Conservation (phyloP, 345 rosid species). For the Eucalyptus urophylla region DNA sequence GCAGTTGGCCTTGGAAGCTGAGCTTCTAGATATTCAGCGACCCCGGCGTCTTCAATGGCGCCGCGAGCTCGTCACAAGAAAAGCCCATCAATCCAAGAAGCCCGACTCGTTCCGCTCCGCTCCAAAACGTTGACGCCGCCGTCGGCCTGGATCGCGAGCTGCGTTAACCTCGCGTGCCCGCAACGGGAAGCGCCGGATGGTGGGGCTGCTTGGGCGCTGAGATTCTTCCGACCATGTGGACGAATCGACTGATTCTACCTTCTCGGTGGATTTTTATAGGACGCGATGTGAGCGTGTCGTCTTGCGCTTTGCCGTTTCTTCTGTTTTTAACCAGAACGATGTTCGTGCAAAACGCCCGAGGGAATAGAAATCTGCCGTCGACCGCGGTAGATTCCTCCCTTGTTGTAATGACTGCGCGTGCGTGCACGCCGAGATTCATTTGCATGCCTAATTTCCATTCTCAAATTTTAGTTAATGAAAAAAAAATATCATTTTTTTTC, state of each 20-base stretch:
- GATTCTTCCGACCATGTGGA: neutral
- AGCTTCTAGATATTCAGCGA: neutral
- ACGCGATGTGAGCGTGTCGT: neutral
- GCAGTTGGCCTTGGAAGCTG: neutral
- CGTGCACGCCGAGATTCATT: neutral
- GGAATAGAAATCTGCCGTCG: neutral
- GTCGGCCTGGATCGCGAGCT: neutral
- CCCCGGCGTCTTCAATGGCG: neutral
- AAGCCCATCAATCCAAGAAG: neutral
- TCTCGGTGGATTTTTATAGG: neutral
- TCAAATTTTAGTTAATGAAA: too few relatives aligned
- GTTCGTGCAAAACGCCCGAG: neutral
- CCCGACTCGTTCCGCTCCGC: neutral
- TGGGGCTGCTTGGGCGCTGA: neutral
- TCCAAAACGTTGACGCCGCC: neutral
- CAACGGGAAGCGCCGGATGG: neutral
- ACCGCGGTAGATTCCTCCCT: neutral
- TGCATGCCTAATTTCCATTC: neutral
- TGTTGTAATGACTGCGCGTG: neutral
- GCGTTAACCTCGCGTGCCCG: neutral
- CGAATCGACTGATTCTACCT: neutral
- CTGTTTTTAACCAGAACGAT: neutral
- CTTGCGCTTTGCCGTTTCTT: neutral
- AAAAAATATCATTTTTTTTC: neutral
- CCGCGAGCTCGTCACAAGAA: neutral